Evolutionary conservation across 108 stramenopile species (phyloP).

Genomic region (Stephanodiscus triporus): DNA sequence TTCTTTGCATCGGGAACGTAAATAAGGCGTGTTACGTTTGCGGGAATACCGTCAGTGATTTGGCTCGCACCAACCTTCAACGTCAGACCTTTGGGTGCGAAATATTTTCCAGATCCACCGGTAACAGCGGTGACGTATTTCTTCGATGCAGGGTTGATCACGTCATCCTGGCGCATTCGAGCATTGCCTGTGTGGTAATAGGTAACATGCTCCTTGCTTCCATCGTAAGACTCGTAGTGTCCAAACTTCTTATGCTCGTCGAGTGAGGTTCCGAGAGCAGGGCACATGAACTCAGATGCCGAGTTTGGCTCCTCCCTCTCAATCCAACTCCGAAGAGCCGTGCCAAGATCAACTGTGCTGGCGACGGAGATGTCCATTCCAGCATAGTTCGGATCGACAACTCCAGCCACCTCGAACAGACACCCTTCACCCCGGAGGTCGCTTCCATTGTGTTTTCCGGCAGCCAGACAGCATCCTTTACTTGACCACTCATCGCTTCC

Average conservation of each 20-base stretch:
- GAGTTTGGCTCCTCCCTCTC: conserved; percentile 30
- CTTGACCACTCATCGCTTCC: conserved; percentile 51
- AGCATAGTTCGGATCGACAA: conserved; percentile 54
- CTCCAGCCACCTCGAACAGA: conserved; percentile 49
- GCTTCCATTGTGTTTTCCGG: conserved; percentile 28
- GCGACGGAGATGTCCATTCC: conserved; percentile 40
- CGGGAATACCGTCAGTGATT: conserved; percentile 43
- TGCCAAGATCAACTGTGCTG: conserved; percentile 48
- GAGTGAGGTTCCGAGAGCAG: conserved; percentile 27
- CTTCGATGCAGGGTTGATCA: conserved; percentile 7
- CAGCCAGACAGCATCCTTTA: conserved; percentile 54
- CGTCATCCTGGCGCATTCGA: conserved; percentile 54
- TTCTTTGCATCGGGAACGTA: conserved; percentile 47
- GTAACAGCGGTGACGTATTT: conserved; percentile 33
- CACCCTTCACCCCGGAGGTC: conserved; percentile 50
- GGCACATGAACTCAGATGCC: conserved; percentile 51
- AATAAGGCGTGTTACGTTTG: conserved; percentile 25
- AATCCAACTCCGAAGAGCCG: conserved; percentile 48
- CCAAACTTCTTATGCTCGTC: conserved; percentile 46
- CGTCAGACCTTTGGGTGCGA: conserved; percentile 45
- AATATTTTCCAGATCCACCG: conserved; percentile 50
- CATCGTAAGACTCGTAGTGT: conserved; percentile 40
- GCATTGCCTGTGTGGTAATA: conserved; percentile 54
- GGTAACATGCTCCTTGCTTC: conserved; percentile 32
- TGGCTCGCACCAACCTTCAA: conserved; percentile 35